Conservation (phyloP, 305 asterid species). For the Euphrasia arctica region DNA sequence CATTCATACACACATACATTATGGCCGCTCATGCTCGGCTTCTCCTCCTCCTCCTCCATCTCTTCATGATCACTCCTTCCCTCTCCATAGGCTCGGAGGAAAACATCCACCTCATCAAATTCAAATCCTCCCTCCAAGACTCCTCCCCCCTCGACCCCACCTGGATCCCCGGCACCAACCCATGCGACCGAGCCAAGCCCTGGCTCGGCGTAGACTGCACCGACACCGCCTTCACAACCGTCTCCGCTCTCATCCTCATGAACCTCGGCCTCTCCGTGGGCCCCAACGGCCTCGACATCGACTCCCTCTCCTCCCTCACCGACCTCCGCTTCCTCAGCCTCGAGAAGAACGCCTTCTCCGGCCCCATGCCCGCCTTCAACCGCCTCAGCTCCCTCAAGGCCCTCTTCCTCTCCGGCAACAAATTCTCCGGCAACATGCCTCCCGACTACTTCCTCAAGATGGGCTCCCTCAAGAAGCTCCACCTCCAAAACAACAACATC, state of each 20-base stretch:
- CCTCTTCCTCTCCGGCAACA: slow-evolving; percentile 39
- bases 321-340: slow-evolving; percentile 47
- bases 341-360: slow-evolving; percentile 58
- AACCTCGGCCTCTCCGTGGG: slow-evolving; percentile 44
- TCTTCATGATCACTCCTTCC: slow-evolving; percentile 28
- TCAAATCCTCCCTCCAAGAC: slow-evolving; percentile 47
- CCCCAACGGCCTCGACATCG: slow-evolving; percentile 31
- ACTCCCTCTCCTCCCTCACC: slow-evolving; percentile 34
- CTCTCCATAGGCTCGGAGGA: slow-evolving; percentile 40
- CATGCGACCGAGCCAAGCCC: slow-evolving; percentile 38
- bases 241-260: slow-evolving; percentile 43
- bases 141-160: slow-evolving; percentile 48
- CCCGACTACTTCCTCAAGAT: slow-evolving; percentile 40
- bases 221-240: slow-evolving; percentile 27
- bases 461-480: slow-evolving; percentile 58
- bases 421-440: slow-evolving; percentile 56
- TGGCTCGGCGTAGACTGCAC: slow-evolving; percentile 68
- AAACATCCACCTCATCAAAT: slow-evolving; percentile 41
- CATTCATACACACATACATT: slow-evolving; percentile 21
- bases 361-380: slow-evolving; percentile 56
- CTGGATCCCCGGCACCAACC: slow-evolving; percentile 55
- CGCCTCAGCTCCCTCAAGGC: slow-evolving; percentile 52
- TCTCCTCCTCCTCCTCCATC: slow-evolving; percentile 26
- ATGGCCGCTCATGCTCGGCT: slow-evolving; percentile 47
- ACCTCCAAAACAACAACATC: slow-evolving; percentile 48